These are phyloP conservation scores for Trifolium subterraneum DNA, from an alignment of 306 rosid genomes.

Conservation along the genomic window DNA sequence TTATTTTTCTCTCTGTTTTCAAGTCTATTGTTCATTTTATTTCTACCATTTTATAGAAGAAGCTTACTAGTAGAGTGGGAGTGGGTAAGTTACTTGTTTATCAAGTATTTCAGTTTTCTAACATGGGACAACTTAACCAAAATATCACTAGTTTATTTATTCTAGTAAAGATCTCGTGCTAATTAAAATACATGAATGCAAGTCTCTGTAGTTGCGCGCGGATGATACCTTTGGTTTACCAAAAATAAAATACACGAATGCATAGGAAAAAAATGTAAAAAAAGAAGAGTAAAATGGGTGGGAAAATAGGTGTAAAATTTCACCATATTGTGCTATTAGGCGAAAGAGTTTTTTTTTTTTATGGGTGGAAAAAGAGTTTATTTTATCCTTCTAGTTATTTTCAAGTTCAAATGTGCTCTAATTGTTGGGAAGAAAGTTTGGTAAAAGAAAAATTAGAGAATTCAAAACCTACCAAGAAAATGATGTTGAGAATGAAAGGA, in stretches of 20 bases:
- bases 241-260: too few relatives aligned
- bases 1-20: slow-evolving; percentile 30
- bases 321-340: not conserved
- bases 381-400: slow-evolving; percentile 12
- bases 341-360: too few relatives aligned
- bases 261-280: not conserved
- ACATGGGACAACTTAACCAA: slow-evolving; percentile 31
- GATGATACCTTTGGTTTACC: too few relatives aligned
- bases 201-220: too few relatives aligned
- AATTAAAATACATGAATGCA: too few relatives aligned
- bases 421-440: slow-evolving; percentile 65
- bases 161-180: not conserved
- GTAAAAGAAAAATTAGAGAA: slow-evolving; percentile 23
- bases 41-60: slow-evolving; percentile 36
- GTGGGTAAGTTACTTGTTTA: slow-evolving; percentile 44
- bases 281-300: not conserved
- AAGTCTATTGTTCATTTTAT: slow-evolving; percentile 13
- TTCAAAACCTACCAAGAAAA: slow-evolving; percentile 85
- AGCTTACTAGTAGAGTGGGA: slow-evolving; percentile 28
- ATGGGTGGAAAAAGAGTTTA: too few relatives aligned
- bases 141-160: slow-evolving; percentile 6
- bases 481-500: slow-evolving; percentile 45
- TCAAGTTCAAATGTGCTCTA: slow-evolving; percentile 53
- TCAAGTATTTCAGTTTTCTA: slow-evolving; percentile 43
- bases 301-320: too few relatives aligned